phyloP scores from a whole-genome alignment of 106 monocot genomes.

The Chionographis japonica region DNA sequence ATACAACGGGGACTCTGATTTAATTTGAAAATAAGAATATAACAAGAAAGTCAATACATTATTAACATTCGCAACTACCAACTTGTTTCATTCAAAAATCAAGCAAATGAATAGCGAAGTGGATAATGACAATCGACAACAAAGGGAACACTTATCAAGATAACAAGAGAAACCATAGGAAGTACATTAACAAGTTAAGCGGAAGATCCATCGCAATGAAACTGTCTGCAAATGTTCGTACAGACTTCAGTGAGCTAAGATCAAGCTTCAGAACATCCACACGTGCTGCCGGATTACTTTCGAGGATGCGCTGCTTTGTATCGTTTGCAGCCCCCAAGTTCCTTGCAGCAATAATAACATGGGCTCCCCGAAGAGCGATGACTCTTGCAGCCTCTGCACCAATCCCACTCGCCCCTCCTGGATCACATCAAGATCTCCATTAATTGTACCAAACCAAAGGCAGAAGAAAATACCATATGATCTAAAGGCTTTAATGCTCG shows the following conservation, averaged over 20 bases:
- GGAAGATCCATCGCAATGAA: conserved; percentile 55
- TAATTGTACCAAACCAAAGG: background rate
- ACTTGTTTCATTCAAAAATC: background rate
- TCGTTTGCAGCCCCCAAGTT: conserved; percentile 56
- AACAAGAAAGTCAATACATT: background rate
- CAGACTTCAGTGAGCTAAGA: conserved; percentile 78
- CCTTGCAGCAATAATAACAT: conserved; percentile 76
- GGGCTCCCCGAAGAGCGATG: conserved; percentile 73
- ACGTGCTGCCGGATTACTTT: conserved; percentile 36
- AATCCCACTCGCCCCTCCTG: conserved; percentile 88
- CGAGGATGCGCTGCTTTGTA: conserved; percentile 36
- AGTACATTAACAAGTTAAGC: conserved; percentile 82
- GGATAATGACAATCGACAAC: background rate
- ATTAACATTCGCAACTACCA: background rate
- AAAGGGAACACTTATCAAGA: background rate
- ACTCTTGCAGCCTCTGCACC: conserved; percentile 87
- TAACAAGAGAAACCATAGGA: background rate
- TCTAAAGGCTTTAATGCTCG: too few relatives aligned
- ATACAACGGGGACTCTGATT: background rate
- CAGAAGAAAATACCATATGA: background rate
- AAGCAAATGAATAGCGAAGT: background rate
- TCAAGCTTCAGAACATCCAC: conserved; percentile 69
- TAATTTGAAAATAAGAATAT: background rate
- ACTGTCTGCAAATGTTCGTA: conserved; percentile 45
- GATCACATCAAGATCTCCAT: background rate